Evolutionary conservation across 2,329 filamentous ascomycete genomes (phyloP).

Genomic region (Colletotrichum destructivum): DNA sequence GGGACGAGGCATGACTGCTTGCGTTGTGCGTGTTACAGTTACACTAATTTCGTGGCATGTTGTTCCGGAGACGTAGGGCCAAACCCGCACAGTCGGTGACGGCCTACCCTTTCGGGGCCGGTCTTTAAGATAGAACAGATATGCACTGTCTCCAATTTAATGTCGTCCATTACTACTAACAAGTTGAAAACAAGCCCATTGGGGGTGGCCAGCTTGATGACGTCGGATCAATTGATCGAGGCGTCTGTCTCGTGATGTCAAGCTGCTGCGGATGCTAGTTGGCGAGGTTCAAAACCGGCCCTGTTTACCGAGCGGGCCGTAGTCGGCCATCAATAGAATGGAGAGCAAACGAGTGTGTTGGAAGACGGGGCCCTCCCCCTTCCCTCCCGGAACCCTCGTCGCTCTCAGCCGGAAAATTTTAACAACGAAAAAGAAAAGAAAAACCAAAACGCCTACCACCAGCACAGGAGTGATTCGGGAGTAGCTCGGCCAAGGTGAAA

Average conservation of each 20-base stretch:
- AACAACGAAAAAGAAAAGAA: slow-evolving; percentile 3
- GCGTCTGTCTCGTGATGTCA: slow-evolving; percentile 41
- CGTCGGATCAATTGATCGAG: slow-evolving; percentile 34
- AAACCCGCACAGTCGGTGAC: slow-evolving; percentile 15
- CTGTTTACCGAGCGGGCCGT: slow-evolving; percentile 32
- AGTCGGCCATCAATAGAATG: slow-evolving; percentile 29
- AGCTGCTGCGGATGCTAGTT: slow-evolving; percentile 37
- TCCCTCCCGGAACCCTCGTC: neutral
- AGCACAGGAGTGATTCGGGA: slow-evolving; percentile 4
- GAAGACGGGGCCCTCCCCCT: neutral
- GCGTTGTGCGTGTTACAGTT: slow-evolving; percentile 18
- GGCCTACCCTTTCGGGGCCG: neutral
- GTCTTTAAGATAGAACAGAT: slow-evolving; percentile 7
- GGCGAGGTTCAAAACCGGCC: slow-evolving; percentile 26
- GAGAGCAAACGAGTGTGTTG: slow-evolving; percentile 18
- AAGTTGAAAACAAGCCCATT: neutral
- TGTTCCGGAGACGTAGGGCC: slow-evolving; percentile 18
- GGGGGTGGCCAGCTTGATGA: slow-evolving; percentile 19
- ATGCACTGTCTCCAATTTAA: neutral
- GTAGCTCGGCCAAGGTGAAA: slow-evolving; percentile 22
- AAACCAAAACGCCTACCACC: slow-evolving; percentile 12
- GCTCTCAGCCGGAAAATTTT: slow-evolving; percentile 13
- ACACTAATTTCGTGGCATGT: slow-evolving; percentile 11
- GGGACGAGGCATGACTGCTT: slow-evolving; percentile 27
- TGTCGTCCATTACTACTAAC: neutral